phyloP scores from a whole-genome alignment of 345 rosid genomes.

The Gossypium mustelinum region DNA sequence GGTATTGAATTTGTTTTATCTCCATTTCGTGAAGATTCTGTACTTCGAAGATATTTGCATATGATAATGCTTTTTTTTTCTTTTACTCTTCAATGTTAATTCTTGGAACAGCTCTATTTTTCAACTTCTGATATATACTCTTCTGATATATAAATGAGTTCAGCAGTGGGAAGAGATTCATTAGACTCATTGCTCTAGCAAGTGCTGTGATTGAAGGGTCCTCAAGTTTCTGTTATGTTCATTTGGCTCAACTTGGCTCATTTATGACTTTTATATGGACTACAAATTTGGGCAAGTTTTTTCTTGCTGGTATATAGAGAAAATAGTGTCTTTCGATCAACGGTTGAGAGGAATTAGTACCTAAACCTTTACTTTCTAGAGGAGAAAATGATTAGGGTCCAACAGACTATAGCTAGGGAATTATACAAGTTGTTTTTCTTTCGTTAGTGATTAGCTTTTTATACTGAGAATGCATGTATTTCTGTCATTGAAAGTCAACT shows the following conservation, averaged over 20 bases:
- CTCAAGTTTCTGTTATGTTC: background rate
- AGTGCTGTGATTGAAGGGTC: background rate
- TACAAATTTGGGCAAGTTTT: background rate
- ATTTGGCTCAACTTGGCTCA: background rate
- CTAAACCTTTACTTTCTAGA: background rate
- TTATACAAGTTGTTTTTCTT: background rate
- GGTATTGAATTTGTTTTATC: constrained; percentile 30
- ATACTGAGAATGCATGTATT: background rate
- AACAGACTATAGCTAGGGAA: background rate
- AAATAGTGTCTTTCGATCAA: background rate
- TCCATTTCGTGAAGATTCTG: background rate
- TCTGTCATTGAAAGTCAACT: background rate
- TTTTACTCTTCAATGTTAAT: background rate
- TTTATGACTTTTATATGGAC: background rate
- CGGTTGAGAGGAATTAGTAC: too few species aligned
- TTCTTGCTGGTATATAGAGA: background rate
- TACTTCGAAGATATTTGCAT: background rate
- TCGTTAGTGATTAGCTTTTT: background rate
- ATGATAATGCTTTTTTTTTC: background rate
- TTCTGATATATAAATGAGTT: too few species aligned
- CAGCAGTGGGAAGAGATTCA: background rate
- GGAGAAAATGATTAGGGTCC: background rate
- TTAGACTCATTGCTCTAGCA: background rate
- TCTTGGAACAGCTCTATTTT: too few species aligned
- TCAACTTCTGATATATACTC: too few species aligned